These are phyloP conservation scores for Starmerella asiatica DNA, from an alignment of 805 yeast genomes.

Conservation along the genomic window DNA sequence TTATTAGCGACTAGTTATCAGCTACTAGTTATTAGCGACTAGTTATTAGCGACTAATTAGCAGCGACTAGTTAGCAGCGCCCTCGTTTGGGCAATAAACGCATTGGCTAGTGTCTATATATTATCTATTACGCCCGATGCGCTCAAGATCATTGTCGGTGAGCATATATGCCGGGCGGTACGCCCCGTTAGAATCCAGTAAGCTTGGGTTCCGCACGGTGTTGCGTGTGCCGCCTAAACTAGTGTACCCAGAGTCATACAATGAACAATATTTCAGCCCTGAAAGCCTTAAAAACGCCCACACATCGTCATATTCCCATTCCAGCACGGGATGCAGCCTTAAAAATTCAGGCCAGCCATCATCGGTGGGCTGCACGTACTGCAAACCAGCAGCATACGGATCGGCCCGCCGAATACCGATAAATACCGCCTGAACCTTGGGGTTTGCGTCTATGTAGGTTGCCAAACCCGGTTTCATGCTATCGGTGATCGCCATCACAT, in stretches of 20 bases:
- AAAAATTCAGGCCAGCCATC: slow-evolving; percentile 82
- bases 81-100: too few species aligned
- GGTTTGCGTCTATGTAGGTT: slow-evolving; percentile 41
- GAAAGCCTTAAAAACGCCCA: slow-evolving; percentile 62
- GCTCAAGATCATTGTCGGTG: slow-evolving; percentile 44
- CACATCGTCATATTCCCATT: slow-evolving; percentile 71
- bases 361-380: slow-evolving; percentile 61
- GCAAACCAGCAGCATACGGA: slow-evolving; percentile 56
- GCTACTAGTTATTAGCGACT: too few species aligned
- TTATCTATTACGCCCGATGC: slow-evolving; percentile 30
- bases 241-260: slow-evolving; percentile 79
- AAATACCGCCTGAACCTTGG: slow-evolving; percentile 53
- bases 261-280: slow-evolving; percentile 51
- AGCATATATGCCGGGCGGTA: slow-evolving; percentile 41
- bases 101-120: neutral
- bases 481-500: slow-evolving; percentile 29
- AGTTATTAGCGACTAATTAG: too few species aligned
- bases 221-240: slow-evolving; percentile 69
- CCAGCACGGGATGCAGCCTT: slow-evolving; percentile 75
- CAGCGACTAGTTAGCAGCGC: too few species aligned
- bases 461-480: slow-evolving; percentile 58
- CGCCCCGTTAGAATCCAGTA: slow-evolving; percentile 26
- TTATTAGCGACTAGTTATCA: too few species aligned
- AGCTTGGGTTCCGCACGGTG: slow-evolving; percentile 59
- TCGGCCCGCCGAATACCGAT: slow-evolving; percentile 84